phyloP scores from a whole-genome alignment of 495 filamentous ascomycete genomes.

The Pseudevernia furfuracea region DNA sequence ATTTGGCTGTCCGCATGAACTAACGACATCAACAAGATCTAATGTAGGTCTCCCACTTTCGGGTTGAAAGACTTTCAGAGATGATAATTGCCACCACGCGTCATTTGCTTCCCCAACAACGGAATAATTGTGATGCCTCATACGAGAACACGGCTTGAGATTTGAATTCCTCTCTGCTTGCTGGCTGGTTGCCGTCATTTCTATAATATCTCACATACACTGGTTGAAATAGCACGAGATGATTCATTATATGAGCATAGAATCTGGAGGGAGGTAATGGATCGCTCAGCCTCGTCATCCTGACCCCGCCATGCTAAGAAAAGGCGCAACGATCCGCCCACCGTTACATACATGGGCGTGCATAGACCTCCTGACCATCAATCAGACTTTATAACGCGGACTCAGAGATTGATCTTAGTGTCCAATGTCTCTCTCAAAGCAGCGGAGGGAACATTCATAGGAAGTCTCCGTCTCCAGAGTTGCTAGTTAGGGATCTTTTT shows the following conservation, averaged over 20 bases:
- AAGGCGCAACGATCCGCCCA: not conserved
- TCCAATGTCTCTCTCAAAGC: not conserved
- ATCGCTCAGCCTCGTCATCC: not conserved
- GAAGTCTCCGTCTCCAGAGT: not conserved
- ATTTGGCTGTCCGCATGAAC: not conserved
- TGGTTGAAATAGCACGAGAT: not conserved
- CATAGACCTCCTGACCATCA: not conserved
- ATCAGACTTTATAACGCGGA: not conserved
- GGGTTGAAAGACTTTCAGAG: conserved; percentile 5
- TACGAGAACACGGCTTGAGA: not conserved
- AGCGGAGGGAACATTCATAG: not conserved
- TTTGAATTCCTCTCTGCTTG: not conserved
- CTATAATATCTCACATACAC: no score
- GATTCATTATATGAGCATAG: not conserved
- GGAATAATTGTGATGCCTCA: not conserved
- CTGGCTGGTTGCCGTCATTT: not conserved
- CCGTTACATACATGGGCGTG: not conserved
- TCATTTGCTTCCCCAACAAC: not conserved
- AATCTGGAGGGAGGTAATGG: not conserved
- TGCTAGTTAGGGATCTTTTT: not conserved
- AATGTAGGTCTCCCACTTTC: not conserved
- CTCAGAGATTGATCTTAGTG: not conserved
- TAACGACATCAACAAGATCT: conserved; percentile 1
- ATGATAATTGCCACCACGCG: conserved; percentile 2
- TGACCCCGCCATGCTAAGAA: not conserved